phyloP scores from a whole-genome alignment of 805 yeast genomes.

The Pichia thaimueangensis region DNA sequence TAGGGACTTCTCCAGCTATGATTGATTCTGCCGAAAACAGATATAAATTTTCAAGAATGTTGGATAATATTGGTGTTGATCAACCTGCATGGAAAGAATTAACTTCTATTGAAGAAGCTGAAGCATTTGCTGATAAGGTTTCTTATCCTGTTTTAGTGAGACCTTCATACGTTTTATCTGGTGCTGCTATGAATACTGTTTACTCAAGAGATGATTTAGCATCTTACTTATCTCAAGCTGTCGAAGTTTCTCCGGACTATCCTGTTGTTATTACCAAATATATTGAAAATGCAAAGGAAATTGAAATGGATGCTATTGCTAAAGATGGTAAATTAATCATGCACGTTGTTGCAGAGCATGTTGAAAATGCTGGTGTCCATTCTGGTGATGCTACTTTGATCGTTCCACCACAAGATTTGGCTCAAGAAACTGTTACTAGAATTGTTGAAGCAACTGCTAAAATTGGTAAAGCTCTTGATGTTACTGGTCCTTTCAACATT shows the following conservation, averaged over 20 bases:
- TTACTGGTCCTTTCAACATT: slow-evolving; percentile 96
- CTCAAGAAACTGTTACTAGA: slow-evolving; percentile 82
- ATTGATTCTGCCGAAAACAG: slow-evolving; percentile 97
- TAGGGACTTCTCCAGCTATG: slow-evolving; percentile 98
- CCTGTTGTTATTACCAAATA: slow-evolving; percentile 97
- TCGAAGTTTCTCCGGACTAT: slow-evolving; percentile 93
- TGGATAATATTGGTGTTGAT: slow-evolving; percentile 93
- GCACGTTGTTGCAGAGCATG: slow-evolving; percentile 98
- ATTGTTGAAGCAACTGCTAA: slow-evolving; percentile 94
- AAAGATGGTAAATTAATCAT: slow-evolving; percentile 87
- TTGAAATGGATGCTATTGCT: slow-evolving; percentile 98
- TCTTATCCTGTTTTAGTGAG: slow-evolving; percentile 93
- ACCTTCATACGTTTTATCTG: slow-evolving; percentile 94
- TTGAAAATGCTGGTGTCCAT: slow-evolving; percentile 98
- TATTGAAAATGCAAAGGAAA: slow-evolving; percentile 95
- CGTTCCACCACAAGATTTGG: slow-evolving; percentile 94
- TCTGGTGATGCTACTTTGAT: slow-evolving; percentile 98
- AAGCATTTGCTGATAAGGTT: slow-evolving; percentile 82
- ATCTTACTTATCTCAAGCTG: slow-evolving; percentile 86
- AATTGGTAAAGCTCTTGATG: slow-evolving; percentile 89
- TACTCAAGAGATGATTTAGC: slow-evolving; percentile 85
- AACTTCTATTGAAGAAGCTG: slow-evolving; percentile 89
- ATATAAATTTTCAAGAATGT: slow-evolving; percentile 95
- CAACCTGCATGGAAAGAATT: slow-evolving; percentile 99
- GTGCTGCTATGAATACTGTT: slow-evolving; percentile 99